These are phyloP conservation scores for Tulasnella sp. DNA, from an alignment of 768 basidiomycete species.

Conservation along the genomic window DNA sequence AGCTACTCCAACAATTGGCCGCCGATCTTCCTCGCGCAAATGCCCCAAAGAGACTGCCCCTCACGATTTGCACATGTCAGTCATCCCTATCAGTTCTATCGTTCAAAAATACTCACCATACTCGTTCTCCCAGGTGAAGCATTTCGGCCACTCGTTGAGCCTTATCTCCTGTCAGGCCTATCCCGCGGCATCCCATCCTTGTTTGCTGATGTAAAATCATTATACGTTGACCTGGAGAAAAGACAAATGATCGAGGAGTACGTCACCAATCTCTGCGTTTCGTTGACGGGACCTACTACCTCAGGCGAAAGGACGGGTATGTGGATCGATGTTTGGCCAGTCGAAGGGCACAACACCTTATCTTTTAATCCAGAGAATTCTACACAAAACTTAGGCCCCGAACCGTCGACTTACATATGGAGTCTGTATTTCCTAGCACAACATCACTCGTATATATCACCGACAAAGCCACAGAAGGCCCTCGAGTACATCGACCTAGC, in stretches of 20 bases:
- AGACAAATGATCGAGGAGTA: constrained; percentile 54
- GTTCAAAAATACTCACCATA: neutral
- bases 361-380: neutral
- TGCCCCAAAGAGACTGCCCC: constrained; percentile 61
- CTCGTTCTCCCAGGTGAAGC: constrained; percentile 38
- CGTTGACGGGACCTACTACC: neutral
- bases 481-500: constrained; percentile 55
- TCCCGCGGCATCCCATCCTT: constrained; percentile 84
- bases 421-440: constrained; percentile 90
- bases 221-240: constrained; percentile 60
- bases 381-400: constrained; percentile 20
- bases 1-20: constrained; percentile 48
- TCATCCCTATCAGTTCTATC: neutral
- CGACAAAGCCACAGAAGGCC: constrained; percentile 36
- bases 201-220: constrained; percentile 81
- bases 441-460: constrained; percentile 45
- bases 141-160: constrained; percentile 51
- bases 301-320: no score
- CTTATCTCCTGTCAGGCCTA: constrained; percentile 60
- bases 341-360: no score
- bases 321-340: neutral
- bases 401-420: constrained; percentile 79
- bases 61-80: constrained; percentile 50
- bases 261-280: constrained; percentile 19
- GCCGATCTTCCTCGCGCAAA: constrained; percentile 53